phyloP scores from a whole-genome alignment of 495 filamentous ascomycete species.

The Neurospora sp. region DNA sequence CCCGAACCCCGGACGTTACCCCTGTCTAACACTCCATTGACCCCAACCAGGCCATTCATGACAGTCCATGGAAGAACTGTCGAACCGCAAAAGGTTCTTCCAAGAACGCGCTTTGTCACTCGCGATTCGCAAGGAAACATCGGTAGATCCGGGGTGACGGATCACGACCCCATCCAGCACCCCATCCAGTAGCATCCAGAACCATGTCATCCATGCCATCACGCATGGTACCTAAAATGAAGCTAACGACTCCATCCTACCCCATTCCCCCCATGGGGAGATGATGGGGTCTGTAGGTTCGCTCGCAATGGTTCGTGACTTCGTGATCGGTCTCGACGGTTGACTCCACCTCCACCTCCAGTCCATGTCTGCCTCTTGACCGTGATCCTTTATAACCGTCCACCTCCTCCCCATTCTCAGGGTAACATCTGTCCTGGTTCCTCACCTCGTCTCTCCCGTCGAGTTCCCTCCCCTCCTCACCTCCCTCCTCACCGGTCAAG shows the following conservation, averaged over 20 bases:
- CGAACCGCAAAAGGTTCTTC: neutral
- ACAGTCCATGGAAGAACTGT: neutral
- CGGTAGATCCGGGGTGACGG: neutral
- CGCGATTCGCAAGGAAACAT: neutral
- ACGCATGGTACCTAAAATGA: neutral
- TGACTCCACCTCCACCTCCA: neutral
- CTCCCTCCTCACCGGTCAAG: neutral
- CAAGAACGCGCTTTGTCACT: neutral
- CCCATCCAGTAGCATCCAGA: neutral
- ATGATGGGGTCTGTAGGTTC: neutral
- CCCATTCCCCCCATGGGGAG: neutral
- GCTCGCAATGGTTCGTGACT: neutral
- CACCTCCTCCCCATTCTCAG: no score
- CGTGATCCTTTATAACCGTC: neutral
- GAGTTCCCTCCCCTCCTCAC: neutral
- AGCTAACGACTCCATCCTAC: neutral
- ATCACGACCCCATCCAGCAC: neutral
- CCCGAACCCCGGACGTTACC: neutral
- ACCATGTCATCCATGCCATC: neutral
- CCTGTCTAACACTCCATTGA: neutral
- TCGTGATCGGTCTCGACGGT: neutral
- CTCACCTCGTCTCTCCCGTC: neutral
- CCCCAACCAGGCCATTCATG: neutral
- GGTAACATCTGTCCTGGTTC: neutral
- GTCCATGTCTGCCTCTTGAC: neutral